Evolutionary conservation across 108 stramenopile species (phyloP), one percentile per base, ranked within the genome.

Genomic region (Parietichytrium sp.): DNA sequence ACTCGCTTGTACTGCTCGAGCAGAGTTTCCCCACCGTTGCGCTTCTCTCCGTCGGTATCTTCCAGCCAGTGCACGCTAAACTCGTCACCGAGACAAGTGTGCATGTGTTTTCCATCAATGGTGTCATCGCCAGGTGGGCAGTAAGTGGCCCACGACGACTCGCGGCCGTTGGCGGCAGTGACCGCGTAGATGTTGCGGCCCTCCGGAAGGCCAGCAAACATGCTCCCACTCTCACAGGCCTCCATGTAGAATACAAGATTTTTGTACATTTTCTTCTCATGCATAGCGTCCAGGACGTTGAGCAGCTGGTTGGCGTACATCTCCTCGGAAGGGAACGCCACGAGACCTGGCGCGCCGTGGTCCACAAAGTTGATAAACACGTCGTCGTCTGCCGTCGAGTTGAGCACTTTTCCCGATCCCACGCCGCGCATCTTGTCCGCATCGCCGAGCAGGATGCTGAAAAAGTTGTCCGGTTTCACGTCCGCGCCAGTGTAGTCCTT

Each of bases 331-430:
- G 85, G 85, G 80, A 85, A 84, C 18, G 84, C 84, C 4, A 86
- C 78, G 25, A 86, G 81, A 12, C 83, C 83, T 27, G 82, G 81
- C 3, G 81, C 85, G 49, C 85, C 85, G 82, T 86, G 85, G 51
- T 86, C 84, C 29, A 83, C 84, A 29, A 83, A 86, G 51, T 85
- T 84, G 27, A 86, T 77, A 61, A 86, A 86, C 16, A 86, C 85
- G 27, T 84, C 55, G 77, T 86, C 85, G 2, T 84, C 78, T 12
- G 30, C 47, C 16, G 85, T 85, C 38, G 82, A 83, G 45, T 47
- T 10, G 33, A 86, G 84, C 30, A 85, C 84, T 15, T 55, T 55
- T 26, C 83, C 81, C 52, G 84, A 84, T 13, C 20, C 81, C 51
- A 48, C 29, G n/a, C n/a, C n/a, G n/a, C n/a, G n/a, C n/a, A n/a